Percentiles rank a stretch among this genome's conserved stretches.
Conservation (phyloP, 1,284 basidiomycete species). For the Austroboletus novae-zelandiae region DNA sequence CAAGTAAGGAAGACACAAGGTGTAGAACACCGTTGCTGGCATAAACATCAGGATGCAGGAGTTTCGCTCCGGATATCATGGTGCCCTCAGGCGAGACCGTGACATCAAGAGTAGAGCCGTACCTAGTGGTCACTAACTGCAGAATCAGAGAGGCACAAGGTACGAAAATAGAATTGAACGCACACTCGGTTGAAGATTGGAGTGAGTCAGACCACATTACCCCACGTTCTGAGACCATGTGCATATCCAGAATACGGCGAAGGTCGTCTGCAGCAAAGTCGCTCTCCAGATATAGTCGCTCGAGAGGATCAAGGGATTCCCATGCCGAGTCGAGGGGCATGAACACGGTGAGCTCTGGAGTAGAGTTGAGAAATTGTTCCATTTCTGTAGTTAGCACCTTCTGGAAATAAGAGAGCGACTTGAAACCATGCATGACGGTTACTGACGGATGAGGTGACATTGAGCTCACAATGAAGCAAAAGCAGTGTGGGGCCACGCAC, state of each 20-base stretch:
- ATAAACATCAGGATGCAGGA: conserved; percentile 78
- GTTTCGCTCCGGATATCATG: conserved; percentile 61
- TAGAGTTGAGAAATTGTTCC: conserved; percentile 52
- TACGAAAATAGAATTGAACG: conserved; percentile 27
- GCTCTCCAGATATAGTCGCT: conserved; percentile 83
- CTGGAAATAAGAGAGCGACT: conserved; percentile 68
- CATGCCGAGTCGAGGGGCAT: conserved; percentile 85
- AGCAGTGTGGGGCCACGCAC: conserved; percentile 41
- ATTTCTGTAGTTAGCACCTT: conserved; percentile 62
- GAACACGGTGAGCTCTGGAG: conserved; percentile 84
- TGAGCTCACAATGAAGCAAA: neutral
- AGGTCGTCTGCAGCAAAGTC: conserved; percentile 81
- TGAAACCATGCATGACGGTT: conserved; percentile 50
- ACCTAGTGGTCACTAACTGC: conserved; percentile 62
- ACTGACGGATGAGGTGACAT: conserved; percentile 10
- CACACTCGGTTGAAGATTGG: conserved; percentile 51
- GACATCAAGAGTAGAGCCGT: conserved; percentile 68
- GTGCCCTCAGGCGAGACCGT: conserved; percentile 51
- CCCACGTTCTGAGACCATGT: conserved; percentile 55
- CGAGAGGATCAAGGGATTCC: conserved; percentile 60
- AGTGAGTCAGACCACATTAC: conserved; percentile 70
- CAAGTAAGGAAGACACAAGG: conserved; percentile 78
- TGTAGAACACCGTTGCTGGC: conserved; percentile 96
- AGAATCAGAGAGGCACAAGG: conserved; percentile 15
- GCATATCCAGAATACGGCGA: conserved; percentile 73